phyloP scores from a whole-genome alignment of 2,329 filamentous ascomycete species.

The Fusarium graminum region DNA sequence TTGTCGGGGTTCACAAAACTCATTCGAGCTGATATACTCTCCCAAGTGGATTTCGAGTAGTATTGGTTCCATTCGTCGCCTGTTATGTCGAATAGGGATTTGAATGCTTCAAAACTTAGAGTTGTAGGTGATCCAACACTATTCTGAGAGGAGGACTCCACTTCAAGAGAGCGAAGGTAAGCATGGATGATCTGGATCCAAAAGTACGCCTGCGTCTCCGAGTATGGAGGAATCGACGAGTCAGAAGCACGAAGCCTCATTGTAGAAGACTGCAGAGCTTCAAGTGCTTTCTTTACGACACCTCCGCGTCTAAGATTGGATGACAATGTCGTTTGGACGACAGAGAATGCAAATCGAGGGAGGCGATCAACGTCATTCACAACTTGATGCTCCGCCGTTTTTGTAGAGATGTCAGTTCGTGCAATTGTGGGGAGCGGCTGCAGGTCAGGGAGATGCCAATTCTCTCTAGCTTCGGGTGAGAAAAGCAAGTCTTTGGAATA shows the following conservation, averaged over 20 bases:
- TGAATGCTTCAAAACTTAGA: constrained; percentile 43
- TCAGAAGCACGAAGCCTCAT: constrained; percentile 42
- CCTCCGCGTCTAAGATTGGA: constrained; percentile 42
- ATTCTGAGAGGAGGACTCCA: not conserved
- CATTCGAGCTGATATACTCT: constrained; percentile 48
- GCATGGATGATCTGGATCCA: constrained; percentile 50
- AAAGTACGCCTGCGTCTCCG: constrained; percentile 53
- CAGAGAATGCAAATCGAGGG: constrained; percentile 50
- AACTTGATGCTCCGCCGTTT: fast-evolving
- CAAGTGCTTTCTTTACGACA: constrained; percentile 48
- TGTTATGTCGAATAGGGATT: constrained; percentile 39
- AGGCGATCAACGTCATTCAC: constrained; percentile 39
- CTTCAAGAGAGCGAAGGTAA: constrained; percentile 32
- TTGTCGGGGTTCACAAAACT: constrained; percentile 47
- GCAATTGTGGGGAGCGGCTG: constrained; percentile 46
- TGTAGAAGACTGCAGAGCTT: constrained; percentile 42
- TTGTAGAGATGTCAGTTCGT: not conserved
- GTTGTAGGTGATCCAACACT: constrained; percentile 4
- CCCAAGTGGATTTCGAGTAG: constrained; percentile 48
- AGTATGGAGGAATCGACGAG: constrained; percentile 46
- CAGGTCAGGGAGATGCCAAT: constrained; percentile 52
- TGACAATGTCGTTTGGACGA: constrained; percentile 45
- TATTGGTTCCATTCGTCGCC: constrained; percentile 49
- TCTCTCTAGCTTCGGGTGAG: constrained; percentile 45
- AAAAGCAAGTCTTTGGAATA: constrained; percentile 54